Evolutionary conservation across 2,329 filamentous ascomycete genomes (phyloP), one percentile per base, ranked within the genome.

Genomic region (Dichotomopilus funicola): DNA sequence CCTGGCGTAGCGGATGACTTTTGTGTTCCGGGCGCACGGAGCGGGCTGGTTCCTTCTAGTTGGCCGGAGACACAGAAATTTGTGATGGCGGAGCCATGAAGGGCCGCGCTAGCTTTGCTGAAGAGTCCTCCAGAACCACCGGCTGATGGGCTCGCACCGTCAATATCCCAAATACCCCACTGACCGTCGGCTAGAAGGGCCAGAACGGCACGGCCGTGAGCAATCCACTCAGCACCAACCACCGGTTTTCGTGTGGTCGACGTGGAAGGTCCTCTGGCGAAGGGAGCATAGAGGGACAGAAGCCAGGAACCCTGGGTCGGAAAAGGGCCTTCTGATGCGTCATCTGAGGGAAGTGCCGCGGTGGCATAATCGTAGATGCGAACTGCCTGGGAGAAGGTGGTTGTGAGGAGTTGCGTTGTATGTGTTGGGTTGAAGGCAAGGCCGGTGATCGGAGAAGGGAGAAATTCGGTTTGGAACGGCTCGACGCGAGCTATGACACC

Each of bases 151-250:
- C 78, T 78, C 35, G 74, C 74, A 6, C 81, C 80, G 59, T 85
- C 80, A 45, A 86, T 75, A 62, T 86, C 83, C 83, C 83, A 86
- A 37, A 86, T 79, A 11, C 81, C 83, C 83, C 83, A 86, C 65
- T 83, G 82, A 6, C 83, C 83, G 61, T 86, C 83, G 1, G 79
- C 78, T 3, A 86, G 71, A 2, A 86, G 71, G 1, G 75, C 73
- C 42, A 86, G 70, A 34, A 86, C 71, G 5, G 83, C 82, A 47
- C 78, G 75, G 8, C 83, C 83, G 56, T 79, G 77, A 2, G 77
- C 73, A 48, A 86, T 77, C 83, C 83, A 86, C 5, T 78, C 75
- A 1, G 83, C 80, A 49, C 82, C 82, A 11, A 86, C 67, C n/a
- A 86, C 76, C 0, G 78, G 77, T 62, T 85, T 87, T 44, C 83